Conservation (phyloP, 108 stramenopile genomes). For the Mayamaea pseudoterrestris region DNA sequence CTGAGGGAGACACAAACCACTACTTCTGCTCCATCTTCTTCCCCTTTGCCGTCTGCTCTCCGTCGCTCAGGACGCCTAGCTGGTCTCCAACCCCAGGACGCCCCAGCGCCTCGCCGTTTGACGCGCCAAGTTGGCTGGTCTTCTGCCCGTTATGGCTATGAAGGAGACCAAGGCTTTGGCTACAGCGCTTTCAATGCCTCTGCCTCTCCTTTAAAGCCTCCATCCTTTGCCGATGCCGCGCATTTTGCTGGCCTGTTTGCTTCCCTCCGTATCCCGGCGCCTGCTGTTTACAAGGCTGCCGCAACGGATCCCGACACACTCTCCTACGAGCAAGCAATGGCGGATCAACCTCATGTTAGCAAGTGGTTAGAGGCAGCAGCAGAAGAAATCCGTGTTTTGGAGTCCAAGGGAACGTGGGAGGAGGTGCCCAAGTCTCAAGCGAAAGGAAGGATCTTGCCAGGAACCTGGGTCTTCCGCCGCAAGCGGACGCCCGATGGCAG, state of each 20-base stretch:
- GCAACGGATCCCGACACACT: constrained; percentile 13
- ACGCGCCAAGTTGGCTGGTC: too few relatives aligned
- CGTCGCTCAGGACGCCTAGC: too few relatives aligned
- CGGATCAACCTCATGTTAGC: constrained; percentile 17
- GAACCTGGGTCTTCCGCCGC: constrained; percentile 21
- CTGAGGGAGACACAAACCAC: too few relatives aligned
- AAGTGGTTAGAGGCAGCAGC: constrained; percentile 16
- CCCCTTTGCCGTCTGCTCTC: too few relatives aligned
- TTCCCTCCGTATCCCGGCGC: constrained; percentile 7
- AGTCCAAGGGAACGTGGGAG: constrained; percentile 7
- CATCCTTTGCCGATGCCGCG: constrained; percentile 1
- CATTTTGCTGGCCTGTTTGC: background rate
- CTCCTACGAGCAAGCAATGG: constrained; percentile 17
- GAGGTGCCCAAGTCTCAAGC: background rate
- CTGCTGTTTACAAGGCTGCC: constrained; percentile 3
- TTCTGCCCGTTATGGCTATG: too few relatives aligned
- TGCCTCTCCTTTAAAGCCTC: background rate
- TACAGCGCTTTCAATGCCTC: too few relatives aligned
- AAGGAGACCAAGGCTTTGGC: too few relatives aligned
- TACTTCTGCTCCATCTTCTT: too few relatives aligned
- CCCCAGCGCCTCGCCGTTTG: too few relatives aligned
- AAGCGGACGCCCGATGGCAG: constrained; percentile 12
- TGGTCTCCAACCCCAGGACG: too few relatives aligned
- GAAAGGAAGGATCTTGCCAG: constrained; percentile 2
- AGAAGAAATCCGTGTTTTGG: constrained; percentile 14